Evolutionary conservation across 2,329 filamentous ascomycete genomes (phyloP).

Genomic region (Colletotrichum echinochloae): DNA sequence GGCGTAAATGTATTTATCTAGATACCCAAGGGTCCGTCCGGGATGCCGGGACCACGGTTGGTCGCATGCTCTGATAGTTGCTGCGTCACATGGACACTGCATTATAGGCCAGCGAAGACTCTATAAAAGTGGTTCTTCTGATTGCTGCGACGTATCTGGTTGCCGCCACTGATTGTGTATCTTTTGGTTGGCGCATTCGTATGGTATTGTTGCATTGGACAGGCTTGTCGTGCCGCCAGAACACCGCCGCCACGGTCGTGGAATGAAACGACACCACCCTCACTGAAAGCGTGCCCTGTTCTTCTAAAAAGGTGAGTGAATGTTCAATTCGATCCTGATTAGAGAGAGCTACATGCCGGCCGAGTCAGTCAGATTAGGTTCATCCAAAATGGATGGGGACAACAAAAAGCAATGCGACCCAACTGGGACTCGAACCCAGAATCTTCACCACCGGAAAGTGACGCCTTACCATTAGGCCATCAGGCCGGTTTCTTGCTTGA

Average conservation of each 20-base stretch:
- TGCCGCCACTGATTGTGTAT: not conserved
- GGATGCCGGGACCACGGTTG: not conserved
- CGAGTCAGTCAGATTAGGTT: too few species aligned
- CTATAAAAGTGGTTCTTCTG: not conserved
- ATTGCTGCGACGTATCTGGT: not conserved
- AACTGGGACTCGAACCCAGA: conserved; percentile 52
- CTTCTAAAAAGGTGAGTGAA: too few species aligned
- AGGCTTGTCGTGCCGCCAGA: too few species aligned
- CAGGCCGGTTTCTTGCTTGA: too few species aligned
- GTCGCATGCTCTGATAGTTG: not conserved
- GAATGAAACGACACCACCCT: too few species aligned
- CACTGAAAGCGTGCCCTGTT: too few species aligned
- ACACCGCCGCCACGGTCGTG: too few species aligned
- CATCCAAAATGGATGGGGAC: too few species aligned
- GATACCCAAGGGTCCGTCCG: conserved; percentile 27
- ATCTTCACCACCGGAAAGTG: conserved; percentile 52
- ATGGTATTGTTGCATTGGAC: not conserved
- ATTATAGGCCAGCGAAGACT: not conserved
- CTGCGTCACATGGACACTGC: not conserved
- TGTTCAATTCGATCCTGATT: too few species aligned
- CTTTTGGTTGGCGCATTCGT: not conserved
- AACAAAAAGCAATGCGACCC: conserved; percentile 42
- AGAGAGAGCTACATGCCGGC: too few species aligned
- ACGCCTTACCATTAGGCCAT: conserved; percentile 47
- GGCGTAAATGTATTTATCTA: conserved; percentile 17